These are phyloP conservation scores for Entoloma clypeatum DNA, from an alignment of 1,284 basidiomycete species.

Conservation along the genomic window DNA sequence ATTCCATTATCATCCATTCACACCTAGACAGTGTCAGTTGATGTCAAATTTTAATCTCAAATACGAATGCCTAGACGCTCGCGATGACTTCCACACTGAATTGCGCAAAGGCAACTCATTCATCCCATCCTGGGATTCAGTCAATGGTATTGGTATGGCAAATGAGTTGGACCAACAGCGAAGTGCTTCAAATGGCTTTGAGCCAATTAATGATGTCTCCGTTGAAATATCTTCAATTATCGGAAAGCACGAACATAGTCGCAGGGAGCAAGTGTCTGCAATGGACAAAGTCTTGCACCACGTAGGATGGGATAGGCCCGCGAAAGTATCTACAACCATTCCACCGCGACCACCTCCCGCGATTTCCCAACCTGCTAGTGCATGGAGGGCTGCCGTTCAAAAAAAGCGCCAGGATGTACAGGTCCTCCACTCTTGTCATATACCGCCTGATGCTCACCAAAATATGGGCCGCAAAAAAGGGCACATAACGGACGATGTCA, in stretches of 20 bases:
- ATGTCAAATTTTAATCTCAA: slow-evolving; percentile 23
- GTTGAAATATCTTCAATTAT: no score
- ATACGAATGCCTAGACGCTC: slow-evolving; percentile 25
- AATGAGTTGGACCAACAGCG: background rate
- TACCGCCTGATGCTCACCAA: background rate
- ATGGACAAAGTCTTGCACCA: no score
- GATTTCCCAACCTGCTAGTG: no score
- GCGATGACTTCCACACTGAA: slow-evolving; percentile 20
- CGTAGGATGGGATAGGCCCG: no score
- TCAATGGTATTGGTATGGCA: background rate
- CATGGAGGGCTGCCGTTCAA: no score
- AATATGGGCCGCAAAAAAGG: background rate
- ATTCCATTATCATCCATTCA: slow-evolving; percentile 14
- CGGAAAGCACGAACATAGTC: no score
- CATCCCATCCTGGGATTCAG: background rate
- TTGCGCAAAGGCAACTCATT: slow-evolving; percentile 14
- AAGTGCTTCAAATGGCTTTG: no score
- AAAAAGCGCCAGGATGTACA: no score
- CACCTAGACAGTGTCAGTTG: slow-evolving; percentile 2
- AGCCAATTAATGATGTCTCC: no score
- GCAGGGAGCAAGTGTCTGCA: no score
- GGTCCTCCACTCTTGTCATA: background rate
- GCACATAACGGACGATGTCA: background rate
- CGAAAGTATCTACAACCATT: no score
- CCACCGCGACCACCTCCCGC: no score